Base-by-base conservation (phyloP, 371 early-diverging fungal species). In the Chytridiales sp. region DNA sequence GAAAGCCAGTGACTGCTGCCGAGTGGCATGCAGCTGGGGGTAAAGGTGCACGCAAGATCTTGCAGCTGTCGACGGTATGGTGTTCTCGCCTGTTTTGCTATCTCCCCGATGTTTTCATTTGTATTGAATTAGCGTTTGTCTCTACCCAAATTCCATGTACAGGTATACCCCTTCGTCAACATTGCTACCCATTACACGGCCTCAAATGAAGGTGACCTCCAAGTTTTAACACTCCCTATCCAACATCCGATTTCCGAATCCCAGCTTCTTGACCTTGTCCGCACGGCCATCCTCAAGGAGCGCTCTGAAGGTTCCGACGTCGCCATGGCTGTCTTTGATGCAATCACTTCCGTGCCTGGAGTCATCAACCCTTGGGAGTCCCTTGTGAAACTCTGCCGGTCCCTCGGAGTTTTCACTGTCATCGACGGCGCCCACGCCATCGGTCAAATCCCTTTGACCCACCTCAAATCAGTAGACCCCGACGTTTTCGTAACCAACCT, bases 341-440 rank as follows among this genome's bases (percentile, higher is more conserved):
- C 44, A 1, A 54, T 65, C 32, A 41, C 56, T 11, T 66, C 66
- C 9, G 56, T 56, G 8, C 66, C 66, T 15, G 60, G 56, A 22
- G 81, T 79, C 3, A 38, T 71, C 24, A 72, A 83, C 24, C 89
- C 87, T 0, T 79, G 76, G 61, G 77, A 84, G 61, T 61, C 62
- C 5, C 57, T 85, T n/a, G 56, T 70, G 5, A 61, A 70, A 8
- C 66, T 85, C 34, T 56, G 84, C 4, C 59, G 68, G 29, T 69
- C 75, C 22, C 67, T 82, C 51, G 67, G 69, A 9, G 79, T 87
- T 47, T 61, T 83, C 26, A 79, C 83, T 19, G 61, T 86, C 46
- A 71, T 88, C 4, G 89, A 87, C 57, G 89, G 80, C 35, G 87
- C 87, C 1, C 87, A 88, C 60, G 78, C 84, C 3, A 73, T 85